Evolutionary conservation across 805 yeast genomes (phyloP).

Genomic region (Peterozyma xylosa): DNA sequence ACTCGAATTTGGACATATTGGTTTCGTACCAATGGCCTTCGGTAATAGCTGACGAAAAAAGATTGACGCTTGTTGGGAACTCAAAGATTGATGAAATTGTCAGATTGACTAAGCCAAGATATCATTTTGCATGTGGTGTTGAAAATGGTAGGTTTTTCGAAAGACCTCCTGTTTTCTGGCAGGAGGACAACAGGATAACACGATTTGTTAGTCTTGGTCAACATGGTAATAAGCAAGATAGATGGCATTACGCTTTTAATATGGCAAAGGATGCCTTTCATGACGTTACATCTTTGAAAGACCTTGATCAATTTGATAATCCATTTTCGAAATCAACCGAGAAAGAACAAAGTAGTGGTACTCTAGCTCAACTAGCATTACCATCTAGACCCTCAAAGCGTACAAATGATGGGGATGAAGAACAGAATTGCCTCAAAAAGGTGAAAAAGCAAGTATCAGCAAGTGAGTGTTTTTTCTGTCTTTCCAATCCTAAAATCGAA

Average conservation of each 20-base stretch:
- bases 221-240: constrained; percentile 42
- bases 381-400: constrained; percentile 9
- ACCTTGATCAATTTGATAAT: constrained; percentile 16
- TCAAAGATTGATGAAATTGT: constrained; percentile 38
- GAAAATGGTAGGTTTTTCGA: constrained; percentile 43
- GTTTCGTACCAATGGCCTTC: constrained; percentile 57
- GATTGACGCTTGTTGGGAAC: constrained; percentile 36
- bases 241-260: constrained; percentile 76
- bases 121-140: constrained; percentile 56
- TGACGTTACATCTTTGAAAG: constrained; percentile 15
- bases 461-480: constrained; percentile 70
- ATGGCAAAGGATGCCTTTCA: constrained; percentile 11
- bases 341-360: constrained; percentile 1
- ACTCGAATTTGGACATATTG: constrained; percentile 40
- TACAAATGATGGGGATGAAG: constrained; percentile 6
- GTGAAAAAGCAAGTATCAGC: constrained; percentile 40
- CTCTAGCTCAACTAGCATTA: constrained; percentile 1
- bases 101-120: constrained; percentile 44
- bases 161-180: constrained; percentile 53
- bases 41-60: constrained; percentile 35
- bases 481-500: constrained; percentile 70
- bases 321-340: constrained; percentile 17
- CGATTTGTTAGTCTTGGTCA: constrained; percentile 61
- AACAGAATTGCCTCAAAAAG: constrained; percentile 16
- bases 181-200: constrained; percentile 31